These are phyloP conservation scores for Gonapodya sp. DNA, from an alignment of 192 early-diverging fungal species.

Conservation along the genomic window DNA sequence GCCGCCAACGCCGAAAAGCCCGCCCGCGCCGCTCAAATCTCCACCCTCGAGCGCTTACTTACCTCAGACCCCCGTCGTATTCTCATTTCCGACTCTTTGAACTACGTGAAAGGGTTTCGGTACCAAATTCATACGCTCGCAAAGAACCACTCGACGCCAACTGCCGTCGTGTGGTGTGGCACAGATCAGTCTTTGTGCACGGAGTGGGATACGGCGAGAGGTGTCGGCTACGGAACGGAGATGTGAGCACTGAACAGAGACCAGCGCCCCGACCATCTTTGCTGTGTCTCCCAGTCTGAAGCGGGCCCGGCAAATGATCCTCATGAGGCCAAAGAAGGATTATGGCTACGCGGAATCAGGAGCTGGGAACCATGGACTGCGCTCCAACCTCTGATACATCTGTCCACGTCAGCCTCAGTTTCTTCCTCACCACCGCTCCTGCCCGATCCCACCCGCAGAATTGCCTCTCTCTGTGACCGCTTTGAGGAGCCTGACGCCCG, in stretches of 20 bases:
- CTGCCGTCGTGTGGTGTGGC: constrained; percentile 31
- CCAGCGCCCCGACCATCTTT: too few relatives aligned
- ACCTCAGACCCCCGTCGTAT: constrained; percentile 59
- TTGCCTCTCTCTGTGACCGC: constrained; percentile 71
- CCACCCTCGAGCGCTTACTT: constrained; percentile 77
- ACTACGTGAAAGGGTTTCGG: constrained; percentile 98
- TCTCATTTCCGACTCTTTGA: constrained; percentile 87
- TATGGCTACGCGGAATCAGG: too few relatives aligned
- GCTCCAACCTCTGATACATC: too few relatives aligned
- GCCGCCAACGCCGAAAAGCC: constrained; percentile 73
- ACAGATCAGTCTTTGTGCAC: constrained; percentile 35
- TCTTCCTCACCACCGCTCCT: too few relatives aligned
- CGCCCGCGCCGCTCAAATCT: constrained; percentile 71
- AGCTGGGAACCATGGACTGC: too few relatives aligned
- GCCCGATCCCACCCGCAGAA: too few relatives aligned
- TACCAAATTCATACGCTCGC: constrained; percentile 93
- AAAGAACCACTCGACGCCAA: constrained; percentile 72
- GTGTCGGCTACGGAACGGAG: constrained; percentile 7
- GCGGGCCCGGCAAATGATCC: too few relatives aligned
- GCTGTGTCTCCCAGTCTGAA: too few relatives aligned
- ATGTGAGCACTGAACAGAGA: background rate
- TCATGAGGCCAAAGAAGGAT: too few relatives aligned
- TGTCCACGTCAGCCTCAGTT: too few relatives aligned
- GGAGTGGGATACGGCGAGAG: constrained; percentile 34
- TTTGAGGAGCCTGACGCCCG: constrained; percentile 90